Evolutionary conservation across 352 stramenopile genomes (phyloP), one percentile per base, ranked within the genome.

Genomic region (Phytophthora constricta): DNA sequence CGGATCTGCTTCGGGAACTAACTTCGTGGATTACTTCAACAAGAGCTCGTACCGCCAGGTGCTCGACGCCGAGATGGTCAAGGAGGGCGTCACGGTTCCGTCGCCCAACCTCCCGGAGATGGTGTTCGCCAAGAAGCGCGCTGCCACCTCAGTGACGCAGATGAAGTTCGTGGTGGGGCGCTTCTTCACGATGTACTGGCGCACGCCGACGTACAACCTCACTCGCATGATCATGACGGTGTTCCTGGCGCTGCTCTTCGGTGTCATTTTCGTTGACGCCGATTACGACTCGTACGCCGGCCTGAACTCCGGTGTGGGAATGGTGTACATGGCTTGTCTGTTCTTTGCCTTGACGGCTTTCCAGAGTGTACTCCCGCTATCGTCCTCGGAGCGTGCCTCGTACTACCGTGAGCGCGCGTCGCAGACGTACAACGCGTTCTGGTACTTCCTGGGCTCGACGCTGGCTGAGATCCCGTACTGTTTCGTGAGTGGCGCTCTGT

Each of bases 351-450:
- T 91, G 25, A 82, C 84, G 31, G 70, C 68, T 17, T 82, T 95
- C 39, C 67, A 91, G 31, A 85, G 62, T 1, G 75, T 89, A 4
- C 48, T 96, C 2, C 70, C 80, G 14, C 50, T 93, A 0, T 95
- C 97, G 69, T 77, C 84, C 8, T 86, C 97, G 49, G 41, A 65
- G 47, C 58, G 58, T 90, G 68, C 47, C 2, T 28, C 58, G 14
- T 65, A 59, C 48, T 98, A 98, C 82, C 76, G 92, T 10, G 93
- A 98, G 65, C 91, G 95, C 23, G 84, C 89, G 11, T 80, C 88
- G 23, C 68, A 93, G 66, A 98, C 96, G 67, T 98, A 98, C 70
- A 83, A 88, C 50, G 68, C 86, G 33, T 62, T 82, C n/a, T 86
- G 89, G 62, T 93, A 98, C 65, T 85, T 84, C 28, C 46, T 97